These are phyloP conservation scores for Globisporangium rhizosaccharum DNA, from an alignment of 352 stramenopile species.

Conservation along the genomic window DNA sequence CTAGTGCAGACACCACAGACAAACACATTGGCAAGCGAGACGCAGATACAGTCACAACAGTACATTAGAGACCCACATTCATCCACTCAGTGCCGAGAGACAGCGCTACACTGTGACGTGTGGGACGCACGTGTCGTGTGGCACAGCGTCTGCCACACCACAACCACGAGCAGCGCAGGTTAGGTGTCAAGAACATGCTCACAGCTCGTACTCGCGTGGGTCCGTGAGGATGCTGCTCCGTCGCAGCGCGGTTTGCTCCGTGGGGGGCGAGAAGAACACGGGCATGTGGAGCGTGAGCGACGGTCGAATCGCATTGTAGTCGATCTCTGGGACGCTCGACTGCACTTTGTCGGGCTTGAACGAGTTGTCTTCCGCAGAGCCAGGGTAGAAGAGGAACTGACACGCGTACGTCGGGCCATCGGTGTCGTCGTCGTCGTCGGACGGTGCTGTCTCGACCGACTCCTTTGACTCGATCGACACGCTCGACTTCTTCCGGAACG, in stretches of 20 bases:
- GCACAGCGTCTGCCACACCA: neutral
- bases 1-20: neutral
- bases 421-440: constrained; percentile 21
- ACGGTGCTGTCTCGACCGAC: constrained; percentile 20
- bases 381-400: constrained; percentile 60
- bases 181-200: constrained; percentile 6
- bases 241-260: constrained; percentile 26
- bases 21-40: neutral
- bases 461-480: constrained; percentile 18
- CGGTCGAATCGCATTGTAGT: constrained; percentile 49
- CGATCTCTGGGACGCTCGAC: constrained; percentile 29
- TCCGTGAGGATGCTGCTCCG: constrained; percentile 40
- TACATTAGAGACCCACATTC: neutral
- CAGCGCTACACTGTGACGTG: no score
- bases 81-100: neutral
- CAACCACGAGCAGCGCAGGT: neutral
- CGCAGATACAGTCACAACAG: neutral
- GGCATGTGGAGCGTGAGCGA: constrained; percentile 54
- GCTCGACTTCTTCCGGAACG: constrained; percentile 26
- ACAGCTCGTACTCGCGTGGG: constrained; percentile 57
- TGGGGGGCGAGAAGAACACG: constrained; percentile 58
- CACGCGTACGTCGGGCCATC: constrained; percentile 15
- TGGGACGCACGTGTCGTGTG: no score
- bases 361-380: constrained; percentile 39
- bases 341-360: constrained; percentile 42